Percentiles rank a stretch among this genome's conserved stretches.
Evolutionary conservation across 352 stramenopile species (phyloP).

Genomic region (Blastocystis sp.): DNA sequence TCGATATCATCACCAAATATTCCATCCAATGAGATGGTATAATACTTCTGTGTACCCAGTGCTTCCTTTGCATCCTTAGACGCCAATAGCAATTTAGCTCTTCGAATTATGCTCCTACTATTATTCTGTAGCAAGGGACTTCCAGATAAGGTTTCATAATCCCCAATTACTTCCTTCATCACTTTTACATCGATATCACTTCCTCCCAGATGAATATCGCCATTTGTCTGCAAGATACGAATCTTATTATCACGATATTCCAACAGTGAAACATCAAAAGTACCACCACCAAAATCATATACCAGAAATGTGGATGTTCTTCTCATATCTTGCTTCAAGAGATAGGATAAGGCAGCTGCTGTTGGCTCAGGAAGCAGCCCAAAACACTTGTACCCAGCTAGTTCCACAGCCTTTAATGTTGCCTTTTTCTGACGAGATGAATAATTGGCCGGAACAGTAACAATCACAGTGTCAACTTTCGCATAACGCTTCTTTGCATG

Average conservation of each 20-base stretch:
- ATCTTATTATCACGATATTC: conserved; percentile 97
- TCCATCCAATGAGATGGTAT: no score
- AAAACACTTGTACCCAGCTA: conserved; percentile 91
- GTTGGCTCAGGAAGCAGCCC: conserved; percentile 79
- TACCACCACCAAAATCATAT: conserved; percentile 72
- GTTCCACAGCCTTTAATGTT: conserved; percentile 97
- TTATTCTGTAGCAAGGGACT: no score
- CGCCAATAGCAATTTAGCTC: no score
- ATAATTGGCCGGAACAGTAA: conserved; percentile 81
- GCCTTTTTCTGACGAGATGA: conserved; percentile 97
- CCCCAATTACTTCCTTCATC: neutral
- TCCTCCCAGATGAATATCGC: conserved; percentile 96
- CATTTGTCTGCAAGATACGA: conserved; percentile 93
- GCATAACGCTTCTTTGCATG: neutral
- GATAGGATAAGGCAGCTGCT: conserved; percentile 66
- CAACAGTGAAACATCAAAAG: conserved; percentile 93
- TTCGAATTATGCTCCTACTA: no score
- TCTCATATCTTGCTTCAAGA: conserved; percentile 64
- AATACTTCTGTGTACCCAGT: no score
- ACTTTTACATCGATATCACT: conserved; percentile 93
- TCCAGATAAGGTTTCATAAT: neutral
- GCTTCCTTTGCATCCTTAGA: no score
- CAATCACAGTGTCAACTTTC: conserved; percentile 79
- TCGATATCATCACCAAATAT: no score
- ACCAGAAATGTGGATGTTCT: conserved; percentile 67